These are phyloP conservation scores for Inga laurina DNA, from an alignment of 306 rosid genomes.

Conservation along the genomic window DNA sequence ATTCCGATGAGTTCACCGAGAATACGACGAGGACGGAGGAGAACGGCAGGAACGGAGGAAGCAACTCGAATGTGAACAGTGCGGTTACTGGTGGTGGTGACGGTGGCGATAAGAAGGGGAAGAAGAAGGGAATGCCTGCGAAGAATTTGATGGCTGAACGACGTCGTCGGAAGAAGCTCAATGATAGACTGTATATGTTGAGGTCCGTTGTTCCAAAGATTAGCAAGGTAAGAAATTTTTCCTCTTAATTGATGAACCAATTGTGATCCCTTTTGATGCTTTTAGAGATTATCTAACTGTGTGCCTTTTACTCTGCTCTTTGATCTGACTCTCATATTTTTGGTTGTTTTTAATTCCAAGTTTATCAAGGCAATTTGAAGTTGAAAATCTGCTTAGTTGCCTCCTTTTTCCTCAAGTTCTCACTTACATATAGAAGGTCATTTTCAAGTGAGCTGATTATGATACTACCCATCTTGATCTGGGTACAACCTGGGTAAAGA, in stretches of 20 bases:
- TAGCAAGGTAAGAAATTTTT: slow-evolving; percentile 71
- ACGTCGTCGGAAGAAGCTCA: slow-evolving; percentile 95
- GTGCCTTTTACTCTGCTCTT: background rate
- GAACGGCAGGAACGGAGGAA: slow-evolving; percentile 53
- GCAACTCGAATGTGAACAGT: slow-evolving; percentile 61
- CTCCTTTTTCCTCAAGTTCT: background rate
- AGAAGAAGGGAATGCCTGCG: slow-evolving; percentile 94
- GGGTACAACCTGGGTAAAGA: background rate
- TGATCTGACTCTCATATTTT: background rate
- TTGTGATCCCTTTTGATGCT: background rate
- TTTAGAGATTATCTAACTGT: background rate
- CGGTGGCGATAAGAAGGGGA: slow-evolving; percentile 52
- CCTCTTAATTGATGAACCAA: background rate
- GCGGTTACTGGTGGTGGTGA: slow-evolving; percentile 33
- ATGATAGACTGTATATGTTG: slow-evolving; percentile 93
- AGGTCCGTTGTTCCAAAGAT: slow-evolving; percentile 98
- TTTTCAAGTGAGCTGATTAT: background rate
- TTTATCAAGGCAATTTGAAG: background rate
- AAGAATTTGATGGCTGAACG: slow-evolving; percentile 98
- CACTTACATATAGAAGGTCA: background rate
- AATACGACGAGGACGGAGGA: slow-evolving; percentile 47
- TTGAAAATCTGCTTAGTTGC: background rate
- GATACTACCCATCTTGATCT: background rate
- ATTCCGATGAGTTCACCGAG: slow-evolving; percentile 77
- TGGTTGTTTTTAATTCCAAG: background rate